Evolutionary conservation across 345 rosid species (phyloP).

Genomic region (rapeseed (Brassica napus)): DNA sequence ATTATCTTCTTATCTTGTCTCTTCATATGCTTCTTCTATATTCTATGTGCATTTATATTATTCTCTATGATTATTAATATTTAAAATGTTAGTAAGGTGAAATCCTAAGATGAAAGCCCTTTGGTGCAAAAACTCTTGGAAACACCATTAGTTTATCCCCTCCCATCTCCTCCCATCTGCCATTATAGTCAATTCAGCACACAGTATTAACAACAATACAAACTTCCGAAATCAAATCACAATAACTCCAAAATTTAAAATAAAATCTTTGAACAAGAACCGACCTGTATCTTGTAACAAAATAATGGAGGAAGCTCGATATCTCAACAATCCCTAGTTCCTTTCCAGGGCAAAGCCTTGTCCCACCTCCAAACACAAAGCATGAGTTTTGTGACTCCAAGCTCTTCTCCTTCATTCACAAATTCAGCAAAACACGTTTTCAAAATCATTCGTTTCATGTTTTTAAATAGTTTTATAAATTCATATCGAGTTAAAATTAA

Average conservation of each 20-base stretch:
- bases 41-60: slow-evolving; percentile 16
- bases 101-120: slow-evolving; percentile 73
- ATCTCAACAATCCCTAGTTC: slow-evolving; percentile 90
- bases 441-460: not conserved
- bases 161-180: slow-evolving; percentile 91
- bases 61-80: not conserved
- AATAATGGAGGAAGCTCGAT: slow-evolving; percentile 88
- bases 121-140: slow-evolving; percentile 94
- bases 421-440: not conserved
- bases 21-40: slow-evolving; percentile 7
- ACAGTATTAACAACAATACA: not conserved
- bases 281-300: slow-evolving; percentile 81
- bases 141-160: slow-evolving; percentile 72
- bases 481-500: not conserved
- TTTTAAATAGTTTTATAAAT: not conserved
- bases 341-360: slow-evolving; percentile 92
- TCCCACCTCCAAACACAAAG: slow-evolving; percentile 86
- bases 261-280: slow-evolving; percentile 4
- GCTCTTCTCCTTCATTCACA: slow-evolving; percentile 30
- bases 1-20: not conserved
- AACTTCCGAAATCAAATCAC: not conserved
- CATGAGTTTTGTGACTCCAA: slow-evolving; percentile 62
- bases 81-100: slow-evolving; percentile 39
- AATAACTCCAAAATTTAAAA: not conserved
- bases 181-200: not conserved